phyloP scores from a whole-genome alignment of 495 filamentous ascomycete genomes.

The Evernia prunastri region DNA sequence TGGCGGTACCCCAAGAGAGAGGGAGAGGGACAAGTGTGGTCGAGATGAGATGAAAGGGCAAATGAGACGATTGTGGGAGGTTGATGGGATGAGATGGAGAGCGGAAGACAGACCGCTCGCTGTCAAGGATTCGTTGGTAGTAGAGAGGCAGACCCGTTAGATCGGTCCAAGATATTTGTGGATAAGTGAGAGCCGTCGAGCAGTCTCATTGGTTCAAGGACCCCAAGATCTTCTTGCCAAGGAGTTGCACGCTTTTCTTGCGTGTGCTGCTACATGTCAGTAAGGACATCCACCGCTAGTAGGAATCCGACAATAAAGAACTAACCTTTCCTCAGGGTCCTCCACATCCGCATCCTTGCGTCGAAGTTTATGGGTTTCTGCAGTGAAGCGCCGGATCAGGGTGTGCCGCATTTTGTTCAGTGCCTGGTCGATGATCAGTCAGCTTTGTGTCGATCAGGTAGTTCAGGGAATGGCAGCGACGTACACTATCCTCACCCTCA shows the following conservation, averaged over 20 bases:
- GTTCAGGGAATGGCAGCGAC: not conserved
- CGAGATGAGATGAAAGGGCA: not conserved
- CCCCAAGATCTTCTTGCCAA: slow-evolving; percentile 41
- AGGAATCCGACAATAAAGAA: not conserved
- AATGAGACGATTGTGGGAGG: not conserved
- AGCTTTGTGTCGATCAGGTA: not conserved
- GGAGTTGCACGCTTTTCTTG: slow-evolving; percentile 37
- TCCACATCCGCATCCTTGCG: slow-evolving; percentile 27
- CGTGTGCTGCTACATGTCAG: slow-evolving; percentile 26
- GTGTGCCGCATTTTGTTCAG: slow-evolving; percentile 24
- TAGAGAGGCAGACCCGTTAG: not conserved
- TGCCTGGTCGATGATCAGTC: slow-evolving; percentile 7
- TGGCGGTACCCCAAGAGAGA: not conserved
- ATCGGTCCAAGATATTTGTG: not conserved
- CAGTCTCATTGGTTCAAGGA: slow-evolving; percentile 20
- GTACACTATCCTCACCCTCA: slow-evolving; percentile 17
- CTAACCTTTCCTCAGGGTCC: slow-evolving; percentile 37
- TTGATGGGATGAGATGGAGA: not conserved
- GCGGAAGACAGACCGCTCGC: not conserved
- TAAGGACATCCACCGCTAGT: not conserved
- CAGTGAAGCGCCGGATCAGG: slow-evolving; percentile 26
- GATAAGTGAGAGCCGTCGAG: not conserved
- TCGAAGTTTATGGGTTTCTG: slow-evolving; percentile 18
- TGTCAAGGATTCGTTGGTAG: not conserved
- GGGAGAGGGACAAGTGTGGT: no score